Evolutionary conservation across 106 monocot species (phyloP).

Genomic region (Alisma plantagoaquatica): DNA sequence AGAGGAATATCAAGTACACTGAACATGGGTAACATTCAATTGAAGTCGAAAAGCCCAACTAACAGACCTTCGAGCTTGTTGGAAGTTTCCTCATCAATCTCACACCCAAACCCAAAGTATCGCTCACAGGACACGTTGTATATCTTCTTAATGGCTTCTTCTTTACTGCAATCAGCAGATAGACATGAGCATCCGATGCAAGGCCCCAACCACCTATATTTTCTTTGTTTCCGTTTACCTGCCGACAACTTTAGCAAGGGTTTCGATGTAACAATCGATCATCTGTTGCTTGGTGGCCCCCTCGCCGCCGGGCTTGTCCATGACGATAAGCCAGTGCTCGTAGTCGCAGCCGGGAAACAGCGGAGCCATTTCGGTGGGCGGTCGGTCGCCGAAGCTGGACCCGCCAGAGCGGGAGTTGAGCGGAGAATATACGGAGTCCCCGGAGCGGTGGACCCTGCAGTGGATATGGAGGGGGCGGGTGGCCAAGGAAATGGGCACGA

Average conservation of each 20-base stretch:
- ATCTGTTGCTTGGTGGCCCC: too few species aligned
- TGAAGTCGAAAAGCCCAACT: too few species aligned
- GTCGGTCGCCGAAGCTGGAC: slow-evolving; percentile 10
- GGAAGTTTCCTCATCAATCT: slow-evolving; percentile 12
- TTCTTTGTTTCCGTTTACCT: too few species aligned
- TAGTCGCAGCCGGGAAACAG: too few species aligned
- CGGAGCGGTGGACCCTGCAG: too few species aligned
- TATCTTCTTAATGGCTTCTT: slow-evolving; percentile 11
- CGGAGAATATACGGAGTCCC: slow-evolving; percentile 10
- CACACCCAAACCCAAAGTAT: slow-evolving; percentile 11
- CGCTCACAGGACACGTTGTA: slow-evolving; percentile 15
- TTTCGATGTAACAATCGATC: slow-evolving; percentile 14
- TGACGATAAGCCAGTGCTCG: slow-evolving; percentile 92
- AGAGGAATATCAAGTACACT: too few species aligned
- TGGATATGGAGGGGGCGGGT: slow-evolving; percentile 1
- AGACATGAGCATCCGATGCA: too few species aligned
- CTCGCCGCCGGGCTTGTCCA: slow-evolving; percentile 37
- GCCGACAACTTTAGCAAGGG: slow-evolving; percentile 15
- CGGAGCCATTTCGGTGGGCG: slow-evolving; percentile 14
- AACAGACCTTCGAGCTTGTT: slow-evolving; percentile 14
- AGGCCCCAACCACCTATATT: too few species aligned
- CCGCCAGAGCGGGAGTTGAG: slow-evolving; percentile 10
- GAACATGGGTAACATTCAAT: too few species aligned
- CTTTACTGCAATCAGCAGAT: not conserved
- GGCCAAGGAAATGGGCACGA: too few species aligned